Percentiles rank a stretch among this genome's conserved stretches.
Conservation (phyloP, 768 basidiomycete genomes). For the Heimioporus sp. region DNA sequence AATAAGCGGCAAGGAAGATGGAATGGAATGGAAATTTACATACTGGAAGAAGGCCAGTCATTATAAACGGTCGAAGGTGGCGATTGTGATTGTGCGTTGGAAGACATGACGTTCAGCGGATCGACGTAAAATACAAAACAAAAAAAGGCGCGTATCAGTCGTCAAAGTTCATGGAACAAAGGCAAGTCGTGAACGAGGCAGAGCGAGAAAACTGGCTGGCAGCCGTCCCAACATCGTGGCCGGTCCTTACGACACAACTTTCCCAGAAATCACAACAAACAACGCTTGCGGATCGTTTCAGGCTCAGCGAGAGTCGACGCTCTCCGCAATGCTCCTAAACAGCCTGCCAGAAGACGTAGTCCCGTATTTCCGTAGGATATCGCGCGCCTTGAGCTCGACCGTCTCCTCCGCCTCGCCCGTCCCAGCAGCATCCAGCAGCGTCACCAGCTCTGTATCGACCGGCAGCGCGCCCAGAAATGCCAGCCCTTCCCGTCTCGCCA, state of each 20-base stretch:
- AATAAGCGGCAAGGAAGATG: conserved; percentile 30
- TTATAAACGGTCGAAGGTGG: conserved; percentile 19
- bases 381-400: conserved; percentile 38
- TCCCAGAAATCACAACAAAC: background rate
- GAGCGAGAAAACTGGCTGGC: background rate
- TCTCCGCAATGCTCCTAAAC: conserved; percentile 58
- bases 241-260: conserved; percentile 25
- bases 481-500: conserved; percentile 75
- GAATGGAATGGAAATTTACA: conserved; percentile 12
- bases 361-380: conserved; percentile 59
- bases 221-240: conserved; percentile 30
- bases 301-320: conserved; percentile 20
- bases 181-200: conserved; percentile 24
- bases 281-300: conserved; percentile 7
- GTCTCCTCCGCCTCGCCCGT: conserved; percentile 21
- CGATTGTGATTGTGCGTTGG: conserved; percentile 12
- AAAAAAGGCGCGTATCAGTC: conserved; percentile 26
- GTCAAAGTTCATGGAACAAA: conserved; percentile 31
- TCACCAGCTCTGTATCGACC: conserved; percentile 89
- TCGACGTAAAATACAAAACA: conserved; percentile 17
- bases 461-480: conserved; percentile 86
- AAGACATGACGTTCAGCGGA: conserved; percentile 5
- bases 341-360: conserved; percentile 67
- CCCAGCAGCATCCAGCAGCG: conserved; percentile 72
- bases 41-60: conserved; percentile 22